Evolutionary conservation across 106 monocot genomes (phyloP).

Genomic region (Dendrobium chrysotoxum): DNA sequence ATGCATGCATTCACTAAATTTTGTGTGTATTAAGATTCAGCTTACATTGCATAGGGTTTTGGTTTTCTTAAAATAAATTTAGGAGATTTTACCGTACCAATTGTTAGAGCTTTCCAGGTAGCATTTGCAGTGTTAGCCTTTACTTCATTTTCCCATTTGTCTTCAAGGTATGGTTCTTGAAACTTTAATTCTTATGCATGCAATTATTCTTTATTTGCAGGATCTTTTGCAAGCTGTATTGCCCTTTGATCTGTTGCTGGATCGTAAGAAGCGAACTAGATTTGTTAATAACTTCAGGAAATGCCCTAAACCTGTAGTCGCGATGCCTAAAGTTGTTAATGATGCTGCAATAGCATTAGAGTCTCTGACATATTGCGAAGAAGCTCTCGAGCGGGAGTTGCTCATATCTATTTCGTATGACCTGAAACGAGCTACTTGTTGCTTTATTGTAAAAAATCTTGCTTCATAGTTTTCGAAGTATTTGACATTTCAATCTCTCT

Average conservation of each 20-base stretch:
- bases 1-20: neutral
- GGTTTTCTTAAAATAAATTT: neutral
- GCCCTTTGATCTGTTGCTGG: constrained; percentile 91
- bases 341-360: constrained; percentile 78
- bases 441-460: neutral
- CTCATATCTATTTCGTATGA: constrained; percentile 91
- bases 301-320: constrained; percentile 20
- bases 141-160: neutral
- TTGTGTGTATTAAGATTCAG: neutral
- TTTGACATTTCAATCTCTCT: neutral
- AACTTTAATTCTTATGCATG: constrained; percentile 1
- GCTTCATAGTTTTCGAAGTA: neutral
- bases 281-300: constrained; percentile 50
- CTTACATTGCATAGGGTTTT: neutral
- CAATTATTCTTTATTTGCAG: constrained; percentile 35
- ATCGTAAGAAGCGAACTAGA: constrained; percentile 60
- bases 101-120: too few relatives aligned
- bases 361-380: constrained; percentile 82
- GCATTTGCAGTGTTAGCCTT: too few relatives aligned
- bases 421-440: neutral
- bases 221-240: constrained; percentile 81
- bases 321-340: constrained; percentile 44
- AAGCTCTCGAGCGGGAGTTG: constrained; percentile 76
- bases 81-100: too few relatives aligned
- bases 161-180: neutral